Base-by-base conservation (phyloP, 2,329 filamentous ascomycete species). In the Neoarthrinium moseri region DNA sequence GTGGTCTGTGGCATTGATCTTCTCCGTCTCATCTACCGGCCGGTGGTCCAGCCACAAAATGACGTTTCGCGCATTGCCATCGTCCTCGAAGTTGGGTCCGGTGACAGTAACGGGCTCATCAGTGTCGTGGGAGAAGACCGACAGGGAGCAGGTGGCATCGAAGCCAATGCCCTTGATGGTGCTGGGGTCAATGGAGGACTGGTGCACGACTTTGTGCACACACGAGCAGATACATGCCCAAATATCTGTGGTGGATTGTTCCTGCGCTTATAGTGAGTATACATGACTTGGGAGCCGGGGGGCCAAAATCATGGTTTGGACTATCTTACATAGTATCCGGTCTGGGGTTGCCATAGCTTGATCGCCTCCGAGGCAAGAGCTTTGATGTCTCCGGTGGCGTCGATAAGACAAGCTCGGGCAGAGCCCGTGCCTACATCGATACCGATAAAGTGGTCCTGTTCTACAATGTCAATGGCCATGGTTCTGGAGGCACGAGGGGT, bases 181-280 rank as follows among this genome's bases (percentile, higher is more conserved):
- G 51, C 72, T 73, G 4, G 85, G 80, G 58, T 92, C 84, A 55
- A 95, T 84, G 56, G 84, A 85, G 55, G 92, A 87, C 66, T 96
- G 86, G 61, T 78, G 80, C 59, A 97, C 80, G 35, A 91, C 90
- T 43, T 84, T 80, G 59, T 91, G 86, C 29, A 96, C 90, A 33
- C 90, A 94, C 50, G 83, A 79, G 72, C 91, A 96, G 64, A 99
- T 96, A 69, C 90, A 92, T 53, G 84, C 80, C 94, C 94, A 99
- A 62, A 99, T 99, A 67, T 99, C 89, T 41, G 84, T 89, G 0
- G 94, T 97, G 13, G 92, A 97, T 92, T 99, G 94, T 74, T 99
- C 94, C 91, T 74, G n/a, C n/a, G n/a, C n/a, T n/a, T n/a, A n/a
- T n/a, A n/a, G n/a, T n/a, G 48, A 13, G 49, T 15, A 47, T 23